Evolutionary conservation across 1,139 yeast species (phyloP).

Genomic region (Diutina pseudorugosa): DNA sequence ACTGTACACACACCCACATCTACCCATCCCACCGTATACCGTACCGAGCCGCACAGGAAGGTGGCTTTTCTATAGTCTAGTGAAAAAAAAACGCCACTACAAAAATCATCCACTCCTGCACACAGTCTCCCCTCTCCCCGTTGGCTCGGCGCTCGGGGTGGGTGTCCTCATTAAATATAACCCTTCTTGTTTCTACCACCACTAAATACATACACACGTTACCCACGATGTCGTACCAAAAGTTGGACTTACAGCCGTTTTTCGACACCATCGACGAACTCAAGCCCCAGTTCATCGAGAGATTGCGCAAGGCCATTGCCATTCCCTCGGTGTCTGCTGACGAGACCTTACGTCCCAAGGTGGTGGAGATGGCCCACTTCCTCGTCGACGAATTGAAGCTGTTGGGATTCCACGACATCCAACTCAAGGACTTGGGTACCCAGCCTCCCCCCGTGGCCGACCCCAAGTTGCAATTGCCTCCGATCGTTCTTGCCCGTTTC

Average conservation of each 20-base stretch:
- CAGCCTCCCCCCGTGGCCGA: conserved; percentile 80
- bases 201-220: too few relatives aligned
- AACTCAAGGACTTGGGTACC: conserved; percentile 68
- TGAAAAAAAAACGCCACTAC: too few relatives aligned
- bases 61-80: too few relatives aligned
- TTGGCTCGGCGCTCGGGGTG: too few relatives aligned
- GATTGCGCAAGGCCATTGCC: conserved; percentile 72
- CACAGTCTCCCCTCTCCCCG: too few relatives aligned
- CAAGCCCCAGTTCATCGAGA: conserved; percentile 54
- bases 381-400: conserved; percentile 52
- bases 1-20: too few relatives aligned
- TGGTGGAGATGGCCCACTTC: conserved; percentile 77
- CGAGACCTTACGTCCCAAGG: conserved; percentile 75
- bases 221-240: neutral
- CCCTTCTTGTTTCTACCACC: neutral
- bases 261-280: conserved; percentile 58
- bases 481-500: conserved; percentile 78
- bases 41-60: too few relatives aligned
- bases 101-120: too few relatives aligned
- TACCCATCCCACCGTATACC: too few relatives aligned
- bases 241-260: conserved; percentile 21
- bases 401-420: conserved; percentile 74
- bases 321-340: conserved; percentile 94
- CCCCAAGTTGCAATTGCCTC: conserved; percentile 67
- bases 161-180: too few relatives aligned